A percentile compares a stretch with the other conserved stretches of the same genome.
Conservation (phyloP, 768 basidiomycete genomes). For the Artomyces pyxidatus region DNA sequence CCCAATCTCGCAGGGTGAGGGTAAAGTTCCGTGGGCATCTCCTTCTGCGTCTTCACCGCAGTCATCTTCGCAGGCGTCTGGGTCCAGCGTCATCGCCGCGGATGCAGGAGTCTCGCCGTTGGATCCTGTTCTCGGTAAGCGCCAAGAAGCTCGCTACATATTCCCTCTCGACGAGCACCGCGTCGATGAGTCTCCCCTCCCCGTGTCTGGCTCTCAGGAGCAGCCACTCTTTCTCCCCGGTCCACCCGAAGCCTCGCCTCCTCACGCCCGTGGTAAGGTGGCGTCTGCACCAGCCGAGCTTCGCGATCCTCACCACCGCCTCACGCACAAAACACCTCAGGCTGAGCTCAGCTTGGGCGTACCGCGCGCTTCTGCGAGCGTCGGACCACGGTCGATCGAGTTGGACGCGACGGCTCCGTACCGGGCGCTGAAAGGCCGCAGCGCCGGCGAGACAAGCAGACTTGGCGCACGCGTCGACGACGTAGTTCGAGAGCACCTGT, state of each 20-base stretch:
- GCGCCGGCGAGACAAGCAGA: neutral
- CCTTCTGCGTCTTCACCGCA: neutral
- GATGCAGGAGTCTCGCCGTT: constrained; percentile 1
- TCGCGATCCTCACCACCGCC: constrained; percentile 27
- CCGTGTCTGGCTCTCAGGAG: constrained; percentile 12
- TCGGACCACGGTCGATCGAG: constrained; percentile 25
- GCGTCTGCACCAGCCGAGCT: constrained; percentile 48
- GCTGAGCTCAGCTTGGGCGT: constrained; percentile 27
- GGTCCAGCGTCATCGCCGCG: neutral
- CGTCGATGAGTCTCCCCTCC: constrained; percentile 36
- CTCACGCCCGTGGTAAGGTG: neutral
- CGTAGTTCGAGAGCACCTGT: constrained; percentile 1
- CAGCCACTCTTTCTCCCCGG: neutral
- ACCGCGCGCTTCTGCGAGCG: neutral
- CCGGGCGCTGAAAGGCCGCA: constrained; percentile 23
- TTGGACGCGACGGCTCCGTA: constrained; percentile 34
- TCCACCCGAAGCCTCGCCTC: too few species aligned
- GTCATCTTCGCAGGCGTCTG: neutral
- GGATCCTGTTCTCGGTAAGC: neutral
- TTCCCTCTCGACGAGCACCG: constrained; percentile 32
- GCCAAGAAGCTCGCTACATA: constrained; percentile 8
- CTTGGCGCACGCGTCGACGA: constrained; percentile 3
- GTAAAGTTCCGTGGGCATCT: constrained; percentile 48
- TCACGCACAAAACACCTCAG: constrained; percentile 22
- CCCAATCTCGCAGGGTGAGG: constrained; percentile 45